These are phyloP conservation scores for Pulveroboletus sp. DNA, from an alignment of 768 basidiomycete genomes.

Conservation along the genomic window DNA sequence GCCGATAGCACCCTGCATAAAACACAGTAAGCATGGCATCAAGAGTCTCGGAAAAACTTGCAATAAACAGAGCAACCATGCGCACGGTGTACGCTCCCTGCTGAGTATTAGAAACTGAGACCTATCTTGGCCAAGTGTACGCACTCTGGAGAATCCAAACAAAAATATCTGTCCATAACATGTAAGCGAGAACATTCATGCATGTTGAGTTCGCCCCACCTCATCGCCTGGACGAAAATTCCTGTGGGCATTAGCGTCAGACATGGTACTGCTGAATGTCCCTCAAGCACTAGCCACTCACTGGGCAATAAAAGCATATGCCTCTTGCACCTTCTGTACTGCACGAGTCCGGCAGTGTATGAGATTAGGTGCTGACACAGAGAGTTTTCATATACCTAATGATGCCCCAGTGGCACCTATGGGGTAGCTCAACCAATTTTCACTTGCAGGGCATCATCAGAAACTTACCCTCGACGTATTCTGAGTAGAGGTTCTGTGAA, in stretches of 20 bases:
- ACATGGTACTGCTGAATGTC: not conserved
- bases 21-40: not conserved
- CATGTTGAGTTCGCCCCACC: slow-evolving; percentile 33
- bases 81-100: slow-evolving; percentile 76
- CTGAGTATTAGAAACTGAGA: slow-evolving; percentile 4
- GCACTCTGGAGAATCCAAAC: slow-evolving; percentile 72
- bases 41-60: not conserved
- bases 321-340: slow-evolving; percentile 76
- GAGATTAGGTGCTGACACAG: not conserved
- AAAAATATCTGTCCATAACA: slow-evolving; percentile 59
- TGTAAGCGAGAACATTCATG: slow-evolving; percentile 4
- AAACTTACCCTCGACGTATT: slow-evolving; percentile 57
- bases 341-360: not conserved
- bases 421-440: slow-evolving; percentile 7
- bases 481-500: slow-evolving; percentile 52
- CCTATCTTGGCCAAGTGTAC: slow-evolving; percentile 7
- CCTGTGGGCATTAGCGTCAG: slow-evolving; percentile 32
- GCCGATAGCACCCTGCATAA: slow-evolving; percentile 59
- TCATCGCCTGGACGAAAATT: slow-evolving; percentile 73
- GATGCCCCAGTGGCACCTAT: slow-evolving; percentile 61
- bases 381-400: slow-evolving; percentile 41
- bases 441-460: not conserved
- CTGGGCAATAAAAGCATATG: slow-evolving; percentile 79
- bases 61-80: slow-evolving; percentile 63
- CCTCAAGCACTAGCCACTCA: slow-evolving; percentile 34